Conservation (phyloP, 2,329 filamentous ascomycete genomes). For the Microcyclosporella mali region DNA sequence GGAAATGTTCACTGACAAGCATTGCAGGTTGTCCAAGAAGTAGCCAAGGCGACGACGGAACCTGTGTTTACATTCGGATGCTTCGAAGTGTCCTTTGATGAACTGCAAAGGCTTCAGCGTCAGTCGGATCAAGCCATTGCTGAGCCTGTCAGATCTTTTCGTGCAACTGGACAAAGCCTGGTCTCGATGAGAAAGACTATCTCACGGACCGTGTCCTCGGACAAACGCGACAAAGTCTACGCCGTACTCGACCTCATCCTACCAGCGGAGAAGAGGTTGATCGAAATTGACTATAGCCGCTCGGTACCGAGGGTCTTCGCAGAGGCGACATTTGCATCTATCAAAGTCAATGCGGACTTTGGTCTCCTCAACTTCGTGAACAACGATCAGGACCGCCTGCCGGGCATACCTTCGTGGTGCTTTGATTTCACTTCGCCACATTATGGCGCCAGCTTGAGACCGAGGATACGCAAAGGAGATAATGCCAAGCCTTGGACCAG, state of each 20-base stretch:
- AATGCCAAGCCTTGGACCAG: no score
- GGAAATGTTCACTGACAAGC: neutral
- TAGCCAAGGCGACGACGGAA: neutral
- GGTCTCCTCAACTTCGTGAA: neutral
- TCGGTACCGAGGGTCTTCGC: neutral
- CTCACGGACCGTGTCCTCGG: neutral
- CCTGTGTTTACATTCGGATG: neutral
- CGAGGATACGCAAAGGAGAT: no score
- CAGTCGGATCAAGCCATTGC: neutral
- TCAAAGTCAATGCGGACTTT: neutral
- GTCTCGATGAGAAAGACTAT: neutral
- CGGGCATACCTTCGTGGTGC: neutral
- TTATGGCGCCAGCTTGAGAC: no score
- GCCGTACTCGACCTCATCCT: conserved; percentile 1
- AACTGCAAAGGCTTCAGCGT: neutral
- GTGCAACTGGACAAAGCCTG: neutral
- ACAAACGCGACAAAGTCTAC: conserved; percentile 6
- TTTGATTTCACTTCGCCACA: neutral
- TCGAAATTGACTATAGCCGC: neutral
- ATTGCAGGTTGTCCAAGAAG: neutral
- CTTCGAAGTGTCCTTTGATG: neutral
- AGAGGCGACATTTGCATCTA: neutral
- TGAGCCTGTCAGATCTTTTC: neutral
- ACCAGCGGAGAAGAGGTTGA: neutral
- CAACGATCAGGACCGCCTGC: neutral